These are phyloP conservation scores for Apostasia shenzhenica DNA, from an alignment of 106 monocot genomes.

Conservation along the genomic window DNA sequence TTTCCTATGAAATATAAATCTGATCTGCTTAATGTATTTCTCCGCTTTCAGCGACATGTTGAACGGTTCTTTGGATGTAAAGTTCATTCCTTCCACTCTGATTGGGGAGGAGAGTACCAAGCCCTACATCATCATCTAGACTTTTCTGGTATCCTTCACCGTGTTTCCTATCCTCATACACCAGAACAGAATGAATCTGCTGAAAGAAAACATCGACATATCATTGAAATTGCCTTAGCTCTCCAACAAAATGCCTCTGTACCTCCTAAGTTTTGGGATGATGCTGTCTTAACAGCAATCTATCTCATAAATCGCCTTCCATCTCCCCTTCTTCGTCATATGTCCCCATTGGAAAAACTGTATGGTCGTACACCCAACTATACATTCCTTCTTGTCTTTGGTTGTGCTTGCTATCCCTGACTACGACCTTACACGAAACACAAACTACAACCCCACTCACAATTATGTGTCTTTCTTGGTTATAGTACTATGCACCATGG, in stretches of 20 bases:
- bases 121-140: background rate
- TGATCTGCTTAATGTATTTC: background rate
- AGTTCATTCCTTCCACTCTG: background rate
- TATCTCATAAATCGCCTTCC: too few species aligned
- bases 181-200: slow-evolving; percentile 4
- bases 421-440: too few species aligned
- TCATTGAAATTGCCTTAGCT: too few species aligned
- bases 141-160: background rate
- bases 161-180: background rate
- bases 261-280: too few species aligned
- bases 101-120: background rate
- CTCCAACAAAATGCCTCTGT: too few species aligned
- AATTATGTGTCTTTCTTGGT: background rate
- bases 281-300: too few species aligned
- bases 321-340: background rate
- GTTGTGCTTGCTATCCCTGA: background rate
- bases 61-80: background rate
- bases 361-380: background rate
- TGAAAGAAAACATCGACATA: too few species aligned
- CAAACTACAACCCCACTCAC: background rate
- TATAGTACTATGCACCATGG: too few species aligned
- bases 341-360: background rate
- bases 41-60: background rate
- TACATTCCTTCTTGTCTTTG: background rate
- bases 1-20: background rate